Conservation (phyloP, 768 basidiomycete species). For the Leucogyrophana mollusca region DNA sequence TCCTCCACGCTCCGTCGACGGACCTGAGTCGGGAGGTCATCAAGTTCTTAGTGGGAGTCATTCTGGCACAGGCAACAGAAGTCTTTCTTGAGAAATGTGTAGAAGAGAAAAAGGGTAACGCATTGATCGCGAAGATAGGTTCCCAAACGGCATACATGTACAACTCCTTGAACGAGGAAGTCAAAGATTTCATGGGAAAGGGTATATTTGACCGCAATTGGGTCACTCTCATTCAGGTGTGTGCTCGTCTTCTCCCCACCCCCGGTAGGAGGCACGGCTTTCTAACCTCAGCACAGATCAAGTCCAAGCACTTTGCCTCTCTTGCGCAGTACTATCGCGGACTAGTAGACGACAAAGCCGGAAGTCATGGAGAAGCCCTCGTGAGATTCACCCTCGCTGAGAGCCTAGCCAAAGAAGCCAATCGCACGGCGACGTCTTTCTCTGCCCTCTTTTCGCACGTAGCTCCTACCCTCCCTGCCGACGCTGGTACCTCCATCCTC, state of each 20-base stretch:
- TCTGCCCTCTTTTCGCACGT: constrained; percentile 67
- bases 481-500: constrained; percentile 74
- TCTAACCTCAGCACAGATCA: constrained; percentile 54
- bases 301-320: constrained; percentile 86
- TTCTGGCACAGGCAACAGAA: constrained; percentile 92
- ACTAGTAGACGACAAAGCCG: constrained; percentile 69
- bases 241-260: no score
- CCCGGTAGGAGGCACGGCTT: background rate
- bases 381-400: constrained; percentile 79
- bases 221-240: constrained; percentile 81
- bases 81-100: constrained; percentile 93
- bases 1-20: constrained; percentile 94
- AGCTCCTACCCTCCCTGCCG: constrained; percentile 82
- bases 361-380: constrained; percentile 86
- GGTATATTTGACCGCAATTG: constrained; percentile 95
- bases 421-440: constrained; percentile 67
- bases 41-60: constrained; percentile 86
- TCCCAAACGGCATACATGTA: constrained; percentile 84
- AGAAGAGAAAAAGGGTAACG: constrained; percentile 85
- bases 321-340: constrained; percentile 86
- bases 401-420: constrained; percentile 78
- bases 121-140: constrained; percentile 81
- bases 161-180: constrained; percentile 79
- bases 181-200: constrained; percentile 96
- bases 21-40: constrained; percentile 93